Percentiles rank a stretch among this genome's conserved stretches.
These are phyloP conservation scores for Fusarium guadeloupense DNA, from an alignment of 2,329 filamentous ascomycete species.

Conservation along the genomic window DNA sequence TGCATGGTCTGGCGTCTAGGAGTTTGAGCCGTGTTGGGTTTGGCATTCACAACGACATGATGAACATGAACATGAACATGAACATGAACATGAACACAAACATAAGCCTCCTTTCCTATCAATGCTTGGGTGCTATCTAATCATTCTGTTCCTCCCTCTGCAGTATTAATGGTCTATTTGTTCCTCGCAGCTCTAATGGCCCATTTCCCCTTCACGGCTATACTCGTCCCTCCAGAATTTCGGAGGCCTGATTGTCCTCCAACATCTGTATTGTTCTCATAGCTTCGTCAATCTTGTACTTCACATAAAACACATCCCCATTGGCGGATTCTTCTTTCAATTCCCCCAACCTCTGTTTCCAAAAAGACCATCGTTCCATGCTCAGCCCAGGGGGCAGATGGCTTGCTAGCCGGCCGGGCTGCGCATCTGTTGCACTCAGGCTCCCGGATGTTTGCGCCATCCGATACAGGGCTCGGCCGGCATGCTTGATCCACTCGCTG, in stretches of 20 bases:
- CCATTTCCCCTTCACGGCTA: background rate
- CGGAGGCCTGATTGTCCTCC: background rate
- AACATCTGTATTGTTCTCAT: constrained; percentile 32
- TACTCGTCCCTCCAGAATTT: too few relatives aligned
- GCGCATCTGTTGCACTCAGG: constrained; percentile 34
- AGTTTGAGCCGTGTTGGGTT: constrained; percentile 36
- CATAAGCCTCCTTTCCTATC: background rate
- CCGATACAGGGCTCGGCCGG: constrained; percentile 39
- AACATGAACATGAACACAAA: too few relatives aligned
- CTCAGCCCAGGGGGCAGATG: constrained; percentile 34
- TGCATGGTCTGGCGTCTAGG: constrained; percentile 43
- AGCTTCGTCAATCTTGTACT: constrained; percentile 31
- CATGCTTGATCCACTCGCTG: constrained; percentile 46
- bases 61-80: constrained; percentile 8
- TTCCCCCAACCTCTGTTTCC: constrained; percentile 42
- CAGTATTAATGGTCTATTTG: background rate
- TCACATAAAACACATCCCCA: too few relatives aligned
- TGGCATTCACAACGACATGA: constrained; percentile 16
- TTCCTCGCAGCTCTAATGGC: background rate
- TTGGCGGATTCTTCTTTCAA: constrained; percentile 27
- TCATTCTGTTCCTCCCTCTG: background rate
- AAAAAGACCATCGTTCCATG: constrained; percentile 45
- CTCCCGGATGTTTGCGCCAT: constrained; percentile 17
- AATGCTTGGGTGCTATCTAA: background rate
- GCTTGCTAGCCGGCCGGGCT: constrained; percentile 34